Evolutionary conservation across 108 stramenopile species (phyloP).

Genomic region (Skeletonema costatum): DNA sequence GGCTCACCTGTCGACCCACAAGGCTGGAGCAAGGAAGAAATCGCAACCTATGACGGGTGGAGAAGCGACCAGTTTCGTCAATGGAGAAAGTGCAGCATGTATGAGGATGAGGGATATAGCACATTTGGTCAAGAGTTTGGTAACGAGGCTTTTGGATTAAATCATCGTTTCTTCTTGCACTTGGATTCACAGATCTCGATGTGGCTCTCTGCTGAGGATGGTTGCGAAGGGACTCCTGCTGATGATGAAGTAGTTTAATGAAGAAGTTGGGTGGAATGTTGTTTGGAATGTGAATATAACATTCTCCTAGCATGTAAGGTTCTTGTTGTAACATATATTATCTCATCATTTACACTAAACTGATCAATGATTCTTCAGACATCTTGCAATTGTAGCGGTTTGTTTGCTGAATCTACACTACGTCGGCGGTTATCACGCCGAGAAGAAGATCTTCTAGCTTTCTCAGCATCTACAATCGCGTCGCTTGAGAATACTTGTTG

Average conservation of each 20-base stretch:
- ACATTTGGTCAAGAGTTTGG: conserved; percentile 62
- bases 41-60: conserved; percentile 82
- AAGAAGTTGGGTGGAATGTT: conserved; percentile 46
- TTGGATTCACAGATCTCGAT: too few species aligned
- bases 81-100: conserved; percentile 61
- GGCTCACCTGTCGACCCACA: conserved; percentile 61
- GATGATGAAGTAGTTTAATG: conserved; percentile 32
- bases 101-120: conserved; percentile 65
- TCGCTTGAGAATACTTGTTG: background rate
- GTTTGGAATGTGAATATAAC: conserved; percentile 28
- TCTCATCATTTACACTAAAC: background rate
- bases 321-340: background rate
- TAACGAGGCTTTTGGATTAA: conserved; percentile 60
- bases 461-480: background rate
- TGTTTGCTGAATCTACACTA: background rate
- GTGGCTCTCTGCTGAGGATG: conserved; percentile 86
- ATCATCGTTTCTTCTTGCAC: conserved; percentile 84
- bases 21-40: conserved; percentile 71
- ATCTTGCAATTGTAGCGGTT: too few species aligned
- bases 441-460: background rate
- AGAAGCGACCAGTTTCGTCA: conserved; percentile 64
- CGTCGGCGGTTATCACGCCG: background rate
- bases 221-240: conserved; percentile 76
- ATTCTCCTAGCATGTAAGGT: background rate
- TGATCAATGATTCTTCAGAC: background rate